phyloP scores from a whole-genome alignment of 345 rosid genomes.

The Populus euphratica region DNA sequence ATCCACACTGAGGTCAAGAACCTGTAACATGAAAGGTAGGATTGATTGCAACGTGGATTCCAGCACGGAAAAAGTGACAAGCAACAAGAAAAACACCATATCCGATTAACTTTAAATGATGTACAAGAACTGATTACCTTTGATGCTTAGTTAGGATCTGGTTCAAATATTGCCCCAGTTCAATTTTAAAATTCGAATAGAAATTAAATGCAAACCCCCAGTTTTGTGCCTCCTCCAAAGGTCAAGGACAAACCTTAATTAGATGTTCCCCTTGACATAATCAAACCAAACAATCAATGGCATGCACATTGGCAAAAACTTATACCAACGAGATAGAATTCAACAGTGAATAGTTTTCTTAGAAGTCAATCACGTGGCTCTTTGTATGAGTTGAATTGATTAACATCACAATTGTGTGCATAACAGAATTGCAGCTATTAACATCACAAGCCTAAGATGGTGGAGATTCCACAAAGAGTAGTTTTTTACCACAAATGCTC shows the following conservation, averaged over 20 bases:
- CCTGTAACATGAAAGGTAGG: conserved; percentile 38
- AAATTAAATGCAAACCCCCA: background rate
- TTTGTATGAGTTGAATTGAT: background rate
- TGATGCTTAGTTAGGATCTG: background rate
- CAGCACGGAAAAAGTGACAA: background rate
- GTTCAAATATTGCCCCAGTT: background rate
- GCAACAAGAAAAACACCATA: background rate
- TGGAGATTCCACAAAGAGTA: background rate
- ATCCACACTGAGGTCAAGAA: conserved; percentile 79
- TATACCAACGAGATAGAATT: background rate
- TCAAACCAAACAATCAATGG: background rate
- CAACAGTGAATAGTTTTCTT: background rate
- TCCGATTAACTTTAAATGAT: background rate
- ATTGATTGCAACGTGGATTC: background rate
- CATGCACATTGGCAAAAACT: background rate
- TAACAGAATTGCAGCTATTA: background rate
- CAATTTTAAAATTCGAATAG: background rate
- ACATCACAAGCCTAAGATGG: background rate
- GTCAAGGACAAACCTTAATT: background rate
- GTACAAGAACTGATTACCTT: background rate
- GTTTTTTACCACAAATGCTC: background rate
- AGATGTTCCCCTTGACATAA: background rate
- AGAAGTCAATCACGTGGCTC: background rate
- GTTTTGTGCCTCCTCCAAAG: background rate
- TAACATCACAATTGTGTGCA: background rate